Evolutionary conservation across 352 stramenopile genomes (phyloP).

Genomic region (Blastocystis sp.): DNA sequence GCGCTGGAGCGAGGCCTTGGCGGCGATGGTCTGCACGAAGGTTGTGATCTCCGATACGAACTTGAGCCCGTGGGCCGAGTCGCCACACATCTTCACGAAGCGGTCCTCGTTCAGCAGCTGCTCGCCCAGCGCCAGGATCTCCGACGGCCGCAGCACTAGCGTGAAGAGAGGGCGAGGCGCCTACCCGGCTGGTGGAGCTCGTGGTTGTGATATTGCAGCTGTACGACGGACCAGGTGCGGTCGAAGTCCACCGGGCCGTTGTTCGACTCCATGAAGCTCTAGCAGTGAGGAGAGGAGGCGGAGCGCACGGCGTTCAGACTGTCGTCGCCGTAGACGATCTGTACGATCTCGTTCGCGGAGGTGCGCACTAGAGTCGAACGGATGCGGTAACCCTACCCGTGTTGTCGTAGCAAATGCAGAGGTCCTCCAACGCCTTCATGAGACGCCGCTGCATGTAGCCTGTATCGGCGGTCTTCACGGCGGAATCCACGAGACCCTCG

Average conservation of each 20-base stretch:
- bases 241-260: constrained; percentile 93
- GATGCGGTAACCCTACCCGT: constrained; percentile 73
- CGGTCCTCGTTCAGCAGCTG: constrained; percentile 79
- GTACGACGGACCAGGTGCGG: constrained; percentile 85
- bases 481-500: constrained; percentile 98
- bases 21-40: constrained; percentile 75
- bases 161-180: constrained; percentile 40
- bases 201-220: constrained; percentile 78
- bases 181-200: background rate
- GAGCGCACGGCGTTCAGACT: constrained; percentile 85
- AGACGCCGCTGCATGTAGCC: constrained; percentile 97
- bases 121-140: constrained; percentile 82
- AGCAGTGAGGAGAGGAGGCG: background rate
- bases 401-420: constrained; percentile 89
- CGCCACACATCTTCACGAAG: constrained; percentile 80
- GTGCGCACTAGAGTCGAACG: constrained; percentile 77
- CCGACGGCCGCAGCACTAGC: constrained; percentile 78
- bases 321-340: constrained; percentile 99
- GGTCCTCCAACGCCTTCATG: constrained; percentile 95
- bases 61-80: constrained; percentile 79
- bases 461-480: constrained; percentile 98
- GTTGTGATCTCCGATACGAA: constrained; percentile 85
- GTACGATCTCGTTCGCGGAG: constrained; percentile 88
- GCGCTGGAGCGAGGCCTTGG: constrained; percentile 27
- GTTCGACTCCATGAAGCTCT: constrained; percentile 78